Base-by-base conservation (phyloP, 208 protist genomes). In the Eutreptiella sp. region DNA sequence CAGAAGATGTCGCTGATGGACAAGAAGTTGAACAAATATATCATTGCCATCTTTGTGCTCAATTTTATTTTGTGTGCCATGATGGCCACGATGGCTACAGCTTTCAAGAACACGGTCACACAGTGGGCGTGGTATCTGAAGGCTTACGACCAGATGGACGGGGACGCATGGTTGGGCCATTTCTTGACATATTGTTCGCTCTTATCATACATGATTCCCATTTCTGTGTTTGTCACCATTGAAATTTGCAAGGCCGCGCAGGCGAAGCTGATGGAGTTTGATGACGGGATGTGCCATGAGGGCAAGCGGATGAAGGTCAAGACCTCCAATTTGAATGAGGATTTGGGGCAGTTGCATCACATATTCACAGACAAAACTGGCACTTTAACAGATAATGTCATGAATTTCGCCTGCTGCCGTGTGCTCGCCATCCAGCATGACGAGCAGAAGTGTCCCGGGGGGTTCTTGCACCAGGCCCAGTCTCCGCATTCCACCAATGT, bases 301-400 rank as follows among this genome's bases (percentile, higher is more conserved):
- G 57, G 79, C 47, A 67, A 75, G 35, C 73, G 66, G 4, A 61
- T 78, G 24, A 53, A 33, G 50, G 24, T 57, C 50, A 84, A 84
- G 55, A 91, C 85, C 21, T 85, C 81, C 0, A 74, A 88, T 54
- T 67, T 93, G 7, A 93, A 93, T 79, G 79, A 53, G 29, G 76
- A 90, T 59, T 72, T 93, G 26, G 79, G 74, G 2, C 71, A 79
- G 39, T 76, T 93, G 53, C 70, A 70, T 43, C 88, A 87, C 69
- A 80, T 92, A 42, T 92, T 92, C 70, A 85, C 83, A 2, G 86
- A 92, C 66, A 92, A 92, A 57, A 92, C 86, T 9, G 86, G 86
- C 28, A 92, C 86, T 11, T 58, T 92, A 46, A 92, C 86, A 23
- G 77, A 92, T 50, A 92, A 92, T 45, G 38, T 79, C 4, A 92